These are phyloP conservation scores for Erucastrum elatum DNA, from an alignment of 345 rosid species.

Conservation along the genomic window DNA sequence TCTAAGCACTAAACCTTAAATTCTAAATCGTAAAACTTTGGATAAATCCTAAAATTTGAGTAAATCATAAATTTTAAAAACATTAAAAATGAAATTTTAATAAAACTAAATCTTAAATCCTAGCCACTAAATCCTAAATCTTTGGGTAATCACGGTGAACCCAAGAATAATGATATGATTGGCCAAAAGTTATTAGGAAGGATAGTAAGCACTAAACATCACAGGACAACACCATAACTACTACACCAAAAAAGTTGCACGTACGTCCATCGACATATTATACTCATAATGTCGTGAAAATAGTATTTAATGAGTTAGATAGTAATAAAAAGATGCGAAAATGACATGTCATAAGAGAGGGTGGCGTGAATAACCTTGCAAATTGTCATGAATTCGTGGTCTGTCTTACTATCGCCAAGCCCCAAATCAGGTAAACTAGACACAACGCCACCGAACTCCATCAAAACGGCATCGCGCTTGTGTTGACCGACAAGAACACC, in stretches of 20 bases:
- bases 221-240: constrained; percentile 18
- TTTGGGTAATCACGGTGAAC: too few relatives aligned
- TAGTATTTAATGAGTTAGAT: constrained; percentile 27
- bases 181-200: too few relatives aligned
- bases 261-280: constrained; percentile 22
- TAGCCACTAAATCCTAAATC: too few relatives aligned
- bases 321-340: constrained; percentile 7
- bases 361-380: constrained; percentile 65
- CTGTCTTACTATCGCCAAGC: constrained; percentile 72
- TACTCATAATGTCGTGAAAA: constrained; percentile 22
- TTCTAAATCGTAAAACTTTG: too few relatives aligned
- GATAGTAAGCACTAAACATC: neutral
- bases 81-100: too few relatives aligned
- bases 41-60: too few relatives aligned
- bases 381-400: constrained; percentile 78
- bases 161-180: too few relatives aligned
- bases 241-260: constrained; percentile 28
- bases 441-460: constrained; percentile 54
- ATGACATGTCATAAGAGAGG: neutral
- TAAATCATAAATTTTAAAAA: too few relatives aligned
- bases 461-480: constrained; percentile 61
- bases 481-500: constrained; percentile 66
- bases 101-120: too few relatives aligned
- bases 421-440: constrained; percentile 71
- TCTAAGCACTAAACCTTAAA: too few relatives aligned